phyloP scores from a whole-genome alignment of 495 filamentous ascomycete genomes.

The Penicillium bovifimosum region DNA sequence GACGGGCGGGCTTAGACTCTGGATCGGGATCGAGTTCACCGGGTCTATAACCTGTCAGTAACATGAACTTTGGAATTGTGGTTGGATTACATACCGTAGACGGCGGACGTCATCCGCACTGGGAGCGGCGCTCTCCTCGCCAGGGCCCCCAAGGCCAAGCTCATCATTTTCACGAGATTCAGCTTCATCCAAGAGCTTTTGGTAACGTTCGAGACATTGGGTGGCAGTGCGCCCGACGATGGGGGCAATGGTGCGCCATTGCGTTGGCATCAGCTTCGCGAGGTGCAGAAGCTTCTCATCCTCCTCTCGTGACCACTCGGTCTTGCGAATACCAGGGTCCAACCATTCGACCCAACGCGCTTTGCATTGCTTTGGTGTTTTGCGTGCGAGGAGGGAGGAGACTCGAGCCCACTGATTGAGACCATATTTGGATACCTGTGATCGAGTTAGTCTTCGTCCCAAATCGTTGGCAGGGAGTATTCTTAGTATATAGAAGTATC shows the following conservation, averaged over 20 bases:
- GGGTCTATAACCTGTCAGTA: conserved; percentile 47
- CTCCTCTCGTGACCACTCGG: conserved; percentile 98
- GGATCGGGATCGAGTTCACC: conserved; percentile 95
- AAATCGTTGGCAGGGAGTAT: neutral
- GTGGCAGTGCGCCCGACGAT: conserved; percentile 95
- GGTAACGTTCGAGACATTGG: conserved; percentile 94
- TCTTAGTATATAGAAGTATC: neutral
- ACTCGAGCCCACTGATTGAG: conserved; percentile 99
- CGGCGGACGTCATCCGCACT: conserved; percentile 90
- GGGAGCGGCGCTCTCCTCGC: conserved; percentile 81
- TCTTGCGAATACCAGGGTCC: conserved; percentile 93
- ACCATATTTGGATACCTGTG: conserved; percentile 84
- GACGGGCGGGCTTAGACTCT: conserved; percentile 92
- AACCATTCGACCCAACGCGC: conserved; percentile 98
- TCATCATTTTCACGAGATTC: conserved; percentile 82
- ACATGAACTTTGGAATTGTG: neutral
- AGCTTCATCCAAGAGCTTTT: conserved; percentile 92
- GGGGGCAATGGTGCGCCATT: conserved; percentile 97
- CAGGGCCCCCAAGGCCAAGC: conserved; percentile 81
- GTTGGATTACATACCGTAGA: conserved; percentile 48
- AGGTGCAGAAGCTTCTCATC: conserved; percentile 95
- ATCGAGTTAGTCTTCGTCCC: conserved; percentile 18
- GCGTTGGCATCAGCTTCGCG: conserved; percentile 97
- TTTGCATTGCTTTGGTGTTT: conserved; percentile 98
- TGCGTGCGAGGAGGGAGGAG: conserved; percentile 92